Evolutionary conservation across 2,329 filamentous ascomycete genomes (phyloP).

Genomic region (Cordyceps fumosorosea): DNA sequence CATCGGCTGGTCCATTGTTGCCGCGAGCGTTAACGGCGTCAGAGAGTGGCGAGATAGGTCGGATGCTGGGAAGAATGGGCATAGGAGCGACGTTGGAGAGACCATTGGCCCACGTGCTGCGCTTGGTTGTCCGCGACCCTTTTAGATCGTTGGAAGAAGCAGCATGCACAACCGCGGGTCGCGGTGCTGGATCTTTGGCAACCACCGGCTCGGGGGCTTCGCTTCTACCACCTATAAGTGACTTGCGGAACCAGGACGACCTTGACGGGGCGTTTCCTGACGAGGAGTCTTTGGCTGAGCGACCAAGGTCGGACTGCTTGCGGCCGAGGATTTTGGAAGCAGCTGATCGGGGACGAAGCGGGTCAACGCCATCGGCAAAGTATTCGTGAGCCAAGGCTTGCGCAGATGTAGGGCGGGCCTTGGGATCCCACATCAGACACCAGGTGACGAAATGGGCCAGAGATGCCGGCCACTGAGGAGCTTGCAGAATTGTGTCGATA

Average conservation of each 20-base stretch:
- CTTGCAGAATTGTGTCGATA: constrained; percentile 86
- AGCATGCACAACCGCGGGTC: constrained; percentile 38
- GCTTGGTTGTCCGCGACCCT: constrained; percentile 57
- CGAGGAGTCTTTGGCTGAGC: constrained; percentile 54
- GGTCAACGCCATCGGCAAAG: constrained; percentile 87
- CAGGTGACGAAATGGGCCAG: constrained; percentile 92
- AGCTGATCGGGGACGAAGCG: constrained; percentile 84
- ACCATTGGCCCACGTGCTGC: constrained; percentile 89
- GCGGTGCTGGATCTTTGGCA: constrained; percentile 41
- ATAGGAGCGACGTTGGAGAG: constrained; percentile 78
- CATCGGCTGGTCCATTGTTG: constrained; percentile 46
- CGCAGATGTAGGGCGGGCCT: constrained; percentile 79
- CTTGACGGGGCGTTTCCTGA: constrained; percentile 66
- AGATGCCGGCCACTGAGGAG: constrained; percentile 85
- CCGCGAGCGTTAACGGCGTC: constrained; percentile 88
- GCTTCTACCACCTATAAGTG: constrained; percentile 75
- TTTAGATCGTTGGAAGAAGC: constrained; percentile 35
- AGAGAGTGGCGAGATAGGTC: constrained; percentile 92
- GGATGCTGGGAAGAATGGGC: constrained; percentile 90
- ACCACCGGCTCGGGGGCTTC: constrained; percentile 58
- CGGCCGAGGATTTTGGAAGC: constrained; percentile 76
- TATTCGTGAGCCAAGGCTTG: constrained; percentile 96
- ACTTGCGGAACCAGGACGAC: constrained; percentile 95
- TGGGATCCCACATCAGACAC: constrained; percentile 99
- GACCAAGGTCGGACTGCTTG: constrained; percentile 80